Evolutionary conservation across 441 rosid genomes (phyloP), one percentile per base, ranked within the genome.

Genomic region (Monsonia emarginata): DNA sequence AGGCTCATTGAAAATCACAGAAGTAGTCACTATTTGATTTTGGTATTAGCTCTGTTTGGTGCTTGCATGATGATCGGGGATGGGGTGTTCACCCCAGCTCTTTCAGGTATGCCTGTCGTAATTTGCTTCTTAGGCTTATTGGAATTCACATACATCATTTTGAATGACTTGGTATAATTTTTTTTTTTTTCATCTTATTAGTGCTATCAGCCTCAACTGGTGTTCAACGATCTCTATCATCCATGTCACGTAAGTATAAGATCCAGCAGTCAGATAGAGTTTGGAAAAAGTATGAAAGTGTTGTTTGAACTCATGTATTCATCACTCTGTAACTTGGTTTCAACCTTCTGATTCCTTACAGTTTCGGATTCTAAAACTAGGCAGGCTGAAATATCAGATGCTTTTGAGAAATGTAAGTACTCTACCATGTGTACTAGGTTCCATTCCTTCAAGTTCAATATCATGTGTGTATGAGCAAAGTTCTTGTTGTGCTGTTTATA

Each of bases 51-150:
- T 14, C 62, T 83, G 40, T 76, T 82, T 70, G 91, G 91, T 52
- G 76, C 85, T 52, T 86, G 88, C 61, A 79, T 86, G 86, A 79
- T 83, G 61, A 83, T 86, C 62, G 81, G 82, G 0, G 87, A 83
- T 31, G 88, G 82, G 5, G 85, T 83, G 69, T 78, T 84, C 66
- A 83, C 84, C 28, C 91, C 88, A 1, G 83, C 91, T 11, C 78
- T 86, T 67, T 83, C 88, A n/a, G 92, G 89, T 85, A 62, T 54
- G 73, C 18, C 10, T 13, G 1, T 27, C 24, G 14, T 59, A 13
- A 44, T 54, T 26, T 52, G 28, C 13, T 65, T 63, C 16, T 62
- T 14, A 25, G 27, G 28, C 57, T 46, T 32, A 42, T 52, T 7
- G 32, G 21, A 19, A 19, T 67, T 31, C 18, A 5, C 11, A 8